Base-by-base conservation (phyloP, 768 basidiomycete genomes). In the Saitozyma sp. region DNA sequence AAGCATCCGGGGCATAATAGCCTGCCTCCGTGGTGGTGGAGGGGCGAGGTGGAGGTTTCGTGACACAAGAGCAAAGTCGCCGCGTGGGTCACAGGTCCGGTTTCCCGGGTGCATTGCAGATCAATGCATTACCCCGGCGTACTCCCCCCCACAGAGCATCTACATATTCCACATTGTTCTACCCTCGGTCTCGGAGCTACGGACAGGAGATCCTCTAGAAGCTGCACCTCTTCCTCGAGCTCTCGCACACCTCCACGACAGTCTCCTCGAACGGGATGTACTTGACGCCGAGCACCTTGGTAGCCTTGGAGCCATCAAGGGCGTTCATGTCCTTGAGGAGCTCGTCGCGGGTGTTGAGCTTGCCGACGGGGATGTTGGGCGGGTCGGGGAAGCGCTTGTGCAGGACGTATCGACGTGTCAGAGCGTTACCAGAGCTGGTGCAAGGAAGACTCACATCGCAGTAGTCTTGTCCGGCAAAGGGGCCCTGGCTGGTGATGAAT, bases 401-500 rank as follows among this genome's bases (percentile, higher is more conserved):
- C 7, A 62, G 46, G 37, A 51, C 45, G 54, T 62, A 37, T n/a
- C n/a, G n/a, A 6, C 17, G 19, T 39, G n/a, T 53, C 16, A 50
- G 41, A 17, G n/a, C n/a, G n/a, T n/a, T n/a, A n/a, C n/a, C n/a
- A n/a, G n/a, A n/a, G n/a, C n/a, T n/a, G n/a, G n/a, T n/a, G n/a
- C n/a, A n/a, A n/a, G n/a, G n/a, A 9, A 46, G 41, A 68, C 70
- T 61, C 48, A 75, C 70, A 20, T 64, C 49, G 41, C 68, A 71
- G 60, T 75, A 70, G 40, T 79, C 79, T 62, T 80, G 74, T 3
- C 70, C 72, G 55, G 58, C 70, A 64, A 75, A 68, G 0, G 74
- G 64, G 2, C 76, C 80, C 42, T 61, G 78, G n/a, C 75, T 77
- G 46, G 85, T 64, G 69, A 89, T 82, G 69, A 88, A 83, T 42